phyloP scores from a whole-genome alignment of 1,284 basidiomycete genomes.

The Trichosporon faecale region DNA sequence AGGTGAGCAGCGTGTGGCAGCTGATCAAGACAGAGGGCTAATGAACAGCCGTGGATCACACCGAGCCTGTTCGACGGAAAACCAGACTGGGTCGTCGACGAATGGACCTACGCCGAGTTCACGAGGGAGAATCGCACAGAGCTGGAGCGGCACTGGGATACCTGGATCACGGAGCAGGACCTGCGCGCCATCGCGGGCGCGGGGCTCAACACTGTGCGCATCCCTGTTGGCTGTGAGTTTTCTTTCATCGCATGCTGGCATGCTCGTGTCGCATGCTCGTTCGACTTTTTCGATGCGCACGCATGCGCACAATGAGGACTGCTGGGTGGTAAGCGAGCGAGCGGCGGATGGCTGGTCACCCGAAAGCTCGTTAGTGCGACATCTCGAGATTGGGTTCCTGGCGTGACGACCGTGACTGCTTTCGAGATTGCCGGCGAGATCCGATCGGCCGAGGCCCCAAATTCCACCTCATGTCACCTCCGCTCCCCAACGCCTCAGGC shows the following conservation, averaged over 20 bases:
- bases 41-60: slow-evolving; percentile 48
- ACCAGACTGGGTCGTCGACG: slow-evolving; percentile 50
- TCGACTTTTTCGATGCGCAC: background rate
- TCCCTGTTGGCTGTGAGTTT: slow-evolving; percentile 62
- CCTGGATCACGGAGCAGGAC: slow-evolving; percentile 72
- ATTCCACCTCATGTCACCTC: too few species aligned
- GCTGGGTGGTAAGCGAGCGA: too few species aligned
- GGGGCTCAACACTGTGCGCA: slow-evolving; percentile 72
- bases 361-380: background rate
- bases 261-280: background rate
- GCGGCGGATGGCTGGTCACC: background rate
- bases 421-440: background rate
- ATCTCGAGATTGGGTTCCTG: background rate
- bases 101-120: slow-evolving; percentile 42
- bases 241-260: background rate
- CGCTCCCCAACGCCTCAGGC: too few species aligned
- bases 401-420: background rate
- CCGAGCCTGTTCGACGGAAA: slow-evolving; percentile 47
- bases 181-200: slow-evolving; percentile 78
- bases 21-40: background rate
- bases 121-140: slow-evolving; percentile 33
- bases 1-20: slow-evolving; percentile 27
- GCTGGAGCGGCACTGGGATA: slow-evolving; percentile 47
- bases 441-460: background rate
- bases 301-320: too few species aligned